These are phyloP conservation scores for Alternaria dauci DNA, from an alignment of 2,329 filamentous ascomycete genomes.

Conservation along the genomic window DNA sequence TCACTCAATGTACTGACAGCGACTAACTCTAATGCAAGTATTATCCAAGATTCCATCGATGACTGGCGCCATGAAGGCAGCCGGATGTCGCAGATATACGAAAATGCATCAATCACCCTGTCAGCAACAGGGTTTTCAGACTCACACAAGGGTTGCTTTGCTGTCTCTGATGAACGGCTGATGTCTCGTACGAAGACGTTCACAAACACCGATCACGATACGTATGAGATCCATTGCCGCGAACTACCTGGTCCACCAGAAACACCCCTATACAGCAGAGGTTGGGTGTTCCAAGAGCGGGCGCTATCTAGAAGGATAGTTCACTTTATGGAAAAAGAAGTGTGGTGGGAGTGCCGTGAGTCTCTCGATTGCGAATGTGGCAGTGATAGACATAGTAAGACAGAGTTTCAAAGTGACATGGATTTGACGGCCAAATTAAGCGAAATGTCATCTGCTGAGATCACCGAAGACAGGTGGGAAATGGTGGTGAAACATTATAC, in stretches of 20 bases:
- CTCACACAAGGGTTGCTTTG: conserved; percentile 3
- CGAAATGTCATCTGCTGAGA: background rate
- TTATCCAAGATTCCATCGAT: conserved; percentile 11
- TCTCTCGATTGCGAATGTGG: background rate
- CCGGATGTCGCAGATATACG: conserved; percentile 10
- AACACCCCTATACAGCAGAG: background rate
- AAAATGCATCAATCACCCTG: conserved; percentile 2
- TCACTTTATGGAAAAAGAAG: background rate
- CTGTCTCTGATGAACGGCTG: background rate
- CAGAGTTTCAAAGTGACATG: too few species aligned
- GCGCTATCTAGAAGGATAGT: conserved; percentile 3
- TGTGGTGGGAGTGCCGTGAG: background rate
- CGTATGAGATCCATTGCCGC: background rate
- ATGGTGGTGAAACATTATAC: conserved; percentile 1
- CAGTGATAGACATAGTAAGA: fast-evolving
- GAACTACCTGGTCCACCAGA: background rate
- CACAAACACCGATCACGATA: background rate
- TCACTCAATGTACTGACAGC: background rate
- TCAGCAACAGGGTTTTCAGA: background rate
- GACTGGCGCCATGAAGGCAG: conserved; percentile 24
- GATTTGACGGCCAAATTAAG: too few species aligned
- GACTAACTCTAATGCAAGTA: background rate
- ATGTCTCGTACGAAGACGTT: background rate
- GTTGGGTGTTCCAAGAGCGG: conserved; percentile 7
- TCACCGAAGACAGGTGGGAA: conserved; percentile 2